Evolutionary conservation across 2,329 filamentous ascomycete genomes (phyloP).

Genomic region (Colletotrichum sp.): DNA sequence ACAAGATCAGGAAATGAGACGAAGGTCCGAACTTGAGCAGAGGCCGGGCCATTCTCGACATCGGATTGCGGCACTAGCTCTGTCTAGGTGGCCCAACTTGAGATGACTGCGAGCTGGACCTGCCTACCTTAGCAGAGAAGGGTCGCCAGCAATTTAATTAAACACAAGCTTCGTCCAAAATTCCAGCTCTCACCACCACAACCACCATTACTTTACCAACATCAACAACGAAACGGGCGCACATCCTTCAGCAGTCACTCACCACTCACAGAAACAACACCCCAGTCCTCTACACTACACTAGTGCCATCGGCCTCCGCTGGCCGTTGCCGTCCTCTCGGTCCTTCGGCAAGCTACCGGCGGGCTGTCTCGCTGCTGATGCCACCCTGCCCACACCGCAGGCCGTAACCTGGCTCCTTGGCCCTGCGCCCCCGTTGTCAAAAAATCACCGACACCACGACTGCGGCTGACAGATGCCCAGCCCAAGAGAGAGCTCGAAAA

Average conservation of each 20-base stretch:
- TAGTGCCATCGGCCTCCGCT: background rate
- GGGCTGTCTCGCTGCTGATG: background rate
- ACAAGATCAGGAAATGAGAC: background rate
- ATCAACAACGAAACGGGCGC: background rate
- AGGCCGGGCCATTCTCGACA: background rate
- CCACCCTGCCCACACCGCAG: background rate
- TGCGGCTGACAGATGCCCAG: background rate
- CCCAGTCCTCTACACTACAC: background rate
- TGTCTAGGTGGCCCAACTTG: background rate
- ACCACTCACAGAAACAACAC: background rate
- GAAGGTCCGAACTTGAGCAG: background rate
- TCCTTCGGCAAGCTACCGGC: background rate
- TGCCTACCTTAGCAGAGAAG: background rate
- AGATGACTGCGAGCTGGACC: background rate
- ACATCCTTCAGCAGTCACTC: background rate
- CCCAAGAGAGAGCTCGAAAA: background rate
- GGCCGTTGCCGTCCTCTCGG: background rate
- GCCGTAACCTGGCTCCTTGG: background rate
- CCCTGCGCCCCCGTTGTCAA: background rate
- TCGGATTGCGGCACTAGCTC: background rate
- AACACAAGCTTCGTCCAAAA: background rate
- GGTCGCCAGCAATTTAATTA: background rate
- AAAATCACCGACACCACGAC: background rate
- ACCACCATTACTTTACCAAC: background rate
- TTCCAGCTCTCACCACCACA: background rate